Evolutionary conservation across 1,139 yeast genomes (phyloP).

Genomic region (Saccharomyces hybrid): DNA sequence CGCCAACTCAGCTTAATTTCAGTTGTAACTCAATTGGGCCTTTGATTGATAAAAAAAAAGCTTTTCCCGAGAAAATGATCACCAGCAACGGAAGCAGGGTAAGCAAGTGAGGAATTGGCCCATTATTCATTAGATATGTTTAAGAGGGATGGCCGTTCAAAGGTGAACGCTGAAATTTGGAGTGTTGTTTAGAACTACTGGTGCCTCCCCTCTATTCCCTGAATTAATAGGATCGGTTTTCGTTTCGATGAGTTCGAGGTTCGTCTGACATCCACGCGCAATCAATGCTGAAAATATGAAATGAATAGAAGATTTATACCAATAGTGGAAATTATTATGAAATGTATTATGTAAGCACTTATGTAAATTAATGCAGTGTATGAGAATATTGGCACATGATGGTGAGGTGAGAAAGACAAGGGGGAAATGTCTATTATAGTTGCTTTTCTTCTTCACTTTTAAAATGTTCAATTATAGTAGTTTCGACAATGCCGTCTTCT

Average conservation of each 20-base stretch:
- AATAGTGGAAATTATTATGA: too few relatives aligned
- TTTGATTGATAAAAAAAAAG: background rate
- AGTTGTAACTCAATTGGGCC: slow-evolving; percentile 1
- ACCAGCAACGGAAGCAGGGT: background rate
- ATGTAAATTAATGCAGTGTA: background rate
- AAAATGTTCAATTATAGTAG: slow-evolving; percentile 1
- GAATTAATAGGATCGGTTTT: too few relatives aligned
- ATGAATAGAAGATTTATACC: too few relatives aligned
- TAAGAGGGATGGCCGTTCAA: too few relatives aligned
- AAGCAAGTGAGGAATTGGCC: background rate
- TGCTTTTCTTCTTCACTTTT: background rate
- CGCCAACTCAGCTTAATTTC: slow-evolving; percentile 1
- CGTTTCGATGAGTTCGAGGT: too few relatives aligned
- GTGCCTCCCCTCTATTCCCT: too few relatives aligned
- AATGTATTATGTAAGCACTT: too few relatives aligned
- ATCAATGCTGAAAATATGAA: too few relatives aligned
- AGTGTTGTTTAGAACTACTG: too few relatives aligned
- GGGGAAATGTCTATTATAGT: background rate
- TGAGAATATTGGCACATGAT: background rate
- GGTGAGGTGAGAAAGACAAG: background rate
- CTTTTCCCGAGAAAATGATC: background rate
- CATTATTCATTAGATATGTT: too few relatives aligned
- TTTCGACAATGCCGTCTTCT: slow-evolving; percentile 1
- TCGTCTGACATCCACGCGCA: too few relatives aligned
- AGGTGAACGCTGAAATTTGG: too few relatives aligned